Evolutionary conservation across 768 basidiomycete genomes (phyloP), one percentile per base, ranked within the genome.

Genomic region (Mycena vulgaris): DNA sequence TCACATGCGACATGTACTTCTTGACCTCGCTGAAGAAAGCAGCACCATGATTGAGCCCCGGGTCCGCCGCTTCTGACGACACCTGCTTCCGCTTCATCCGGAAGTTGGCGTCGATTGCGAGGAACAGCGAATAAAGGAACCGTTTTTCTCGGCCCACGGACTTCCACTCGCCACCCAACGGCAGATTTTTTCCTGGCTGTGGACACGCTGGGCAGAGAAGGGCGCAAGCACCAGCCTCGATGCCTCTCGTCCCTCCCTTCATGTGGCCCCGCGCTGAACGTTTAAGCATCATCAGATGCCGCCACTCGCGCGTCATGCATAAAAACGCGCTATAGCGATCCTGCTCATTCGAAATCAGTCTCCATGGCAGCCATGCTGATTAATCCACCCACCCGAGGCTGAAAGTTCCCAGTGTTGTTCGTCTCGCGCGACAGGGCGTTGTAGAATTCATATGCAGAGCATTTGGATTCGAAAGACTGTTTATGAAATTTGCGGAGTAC

Each of bases 391-490:
- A 45, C 42, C 3, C 42, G 42, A 23, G 42, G 42, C 42, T 45
- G 21, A n/a, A n/a, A 45, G 21, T 21, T 45, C 19, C 42, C 42
- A 2, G 42, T 79, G 56, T 83, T 84, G 49, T 84, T 78, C 0
- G 79, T 80, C n/a, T 63, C 39, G 9, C 75, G 67, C 2, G 48
- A 70, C 1, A 84, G 55, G 0, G 75, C 40, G 1, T 68, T 67
- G 59, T 82, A 84, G 65, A 78, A 84, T 37, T 83, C 78, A 37
- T 73, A 83, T 0, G 63, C 74, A 0, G 79, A 81, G 0, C 77
- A 31, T 58, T 84, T 84, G 0, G 77, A 79, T 40, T 80, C 75
- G 17, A 82, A 76, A 0, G 76, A 75, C 3, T 81, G 63, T 2
- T 80, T 23, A 21, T 85, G 83, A 48, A 82, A 83, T 3, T 66